Conservation (phyloP, 2,329 filamentous ascomycete genomes). For the Diaporthe helianthi region DNA sequence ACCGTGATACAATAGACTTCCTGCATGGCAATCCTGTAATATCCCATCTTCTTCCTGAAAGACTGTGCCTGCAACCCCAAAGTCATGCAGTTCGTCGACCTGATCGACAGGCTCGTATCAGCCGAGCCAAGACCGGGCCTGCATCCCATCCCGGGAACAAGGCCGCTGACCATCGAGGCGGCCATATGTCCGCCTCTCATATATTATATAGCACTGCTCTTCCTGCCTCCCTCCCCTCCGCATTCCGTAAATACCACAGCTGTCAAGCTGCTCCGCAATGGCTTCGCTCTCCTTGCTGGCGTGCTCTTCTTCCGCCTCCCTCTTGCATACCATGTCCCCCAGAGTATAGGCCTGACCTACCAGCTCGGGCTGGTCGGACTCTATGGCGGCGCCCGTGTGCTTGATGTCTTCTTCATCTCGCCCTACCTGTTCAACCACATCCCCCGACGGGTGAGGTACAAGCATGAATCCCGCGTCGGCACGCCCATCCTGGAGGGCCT, state of each 20-base stretch:
- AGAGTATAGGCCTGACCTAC: conserved; percentile 53
- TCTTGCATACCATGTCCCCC: conserved; percentile 50
- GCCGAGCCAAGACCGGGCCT: conserved; percentile 46
- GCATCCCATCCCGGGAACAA: conserved; percentile 49
- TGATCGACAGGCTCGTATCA: conserved; percentile 39
- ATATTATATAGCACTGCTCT: conserved; percentile 51
- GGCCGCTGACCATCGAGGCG: conserved; percentile 47
- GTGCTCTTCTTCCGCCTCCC: conserved; percentile 51
- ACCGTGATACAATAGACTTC: no score
- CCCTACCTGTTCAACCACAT: conserved; percentile 49
- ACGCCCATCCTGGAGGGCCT: conserved; percentile 38
- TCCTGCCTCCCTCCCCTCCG: conserved; percentile 49
- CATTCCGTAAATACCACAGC: conserved; percentile 42
- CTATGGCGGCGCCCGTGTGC: conserved; percentile 49
- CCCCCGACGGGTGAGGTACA: conserved; percentile 50
- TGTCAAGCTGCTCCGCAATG: conserved; percentile 44
- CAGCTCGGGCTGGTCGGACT: conserved; percentile 51
- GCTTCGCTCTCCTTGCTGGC: conserved; percentile 46
- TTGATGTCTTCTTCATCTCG: conserved; percentile 53
- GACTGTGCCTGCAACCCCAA: neutral
- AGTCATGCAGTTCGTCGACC: conserved; percentile 2
- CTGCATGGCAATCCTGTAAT: neutral
- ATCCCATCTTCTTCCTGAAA: neutral
- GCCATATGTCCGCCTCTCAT: conserved; percentile 48
- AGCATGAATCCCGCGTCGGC: conserved; percentile 43